Evolutionary conservation across 257 asterid genomes (phyloP).

Genomic region (Solanum chilense): DNA sequence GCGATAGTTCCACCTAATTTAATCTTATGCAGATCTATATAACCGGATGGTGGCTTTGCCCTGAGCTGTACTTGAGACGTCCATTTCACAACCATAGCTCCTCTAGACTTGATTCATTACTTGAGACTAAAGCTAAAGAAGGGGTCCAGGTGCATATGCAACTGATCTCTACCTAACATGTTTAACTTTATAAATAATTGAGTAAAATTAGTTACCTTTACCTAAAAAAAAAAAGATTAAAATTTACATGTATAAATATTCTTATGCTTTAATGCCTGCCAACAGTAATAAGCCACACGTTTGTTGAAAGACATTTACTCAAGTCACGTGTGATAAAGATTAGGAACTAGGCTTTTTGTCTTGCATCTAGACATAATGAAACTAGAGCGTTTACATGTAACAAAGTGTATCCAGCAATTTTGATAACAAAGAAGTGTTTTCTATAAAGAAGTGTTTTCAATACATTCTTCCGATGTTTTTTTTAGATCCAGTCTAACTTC

Average conservation of each 20-base stretch:
- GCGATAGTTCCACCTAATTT: neutral
- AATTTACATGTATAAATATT: neutral
- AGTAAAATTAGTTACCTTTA: neutral
- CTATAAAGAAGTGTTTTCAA: neutral
- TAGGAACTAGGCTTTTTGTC: neutral
- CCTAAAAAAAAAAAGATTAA: neutral
- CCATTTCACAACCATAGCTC: conserved; percentile 56
- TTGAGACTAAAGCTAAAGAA: conserved; percentile 82
- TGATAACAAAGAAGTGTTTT: neutral
- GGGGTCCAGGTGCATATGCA: conserved; percentile 70
- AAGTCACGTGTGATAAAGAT: neutral
- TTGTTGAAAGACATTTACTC: neutral
- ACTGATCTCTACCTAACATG: neutral
- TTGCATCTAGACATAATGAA: neutral
- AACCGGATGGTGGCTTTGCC: conserved; percentile 99
- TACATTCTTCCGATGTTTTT: neutral
- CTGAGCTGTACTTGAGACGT: conserved; percentile 81
- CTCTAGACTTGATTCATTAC: conserved; percentile 73
- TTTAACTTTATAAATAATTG: neutral
- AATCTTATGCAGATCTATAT: conserved; percentile 54
- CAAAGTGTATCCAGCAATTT: neutral
- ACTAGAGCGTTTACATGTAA: neutral
- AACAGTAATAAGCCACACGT: neutral
- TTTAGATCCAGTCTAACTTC: neutral
- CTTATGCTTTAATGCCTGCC: neutral